A percentile compares a stretch with the other conserved stretches of the same genome.
These are phyloP conservation scores for Lachnellula arida DNA, from an alignment of 2,329 filamentous ascomycete genomes.

Conservation along the genomic window DNA sequence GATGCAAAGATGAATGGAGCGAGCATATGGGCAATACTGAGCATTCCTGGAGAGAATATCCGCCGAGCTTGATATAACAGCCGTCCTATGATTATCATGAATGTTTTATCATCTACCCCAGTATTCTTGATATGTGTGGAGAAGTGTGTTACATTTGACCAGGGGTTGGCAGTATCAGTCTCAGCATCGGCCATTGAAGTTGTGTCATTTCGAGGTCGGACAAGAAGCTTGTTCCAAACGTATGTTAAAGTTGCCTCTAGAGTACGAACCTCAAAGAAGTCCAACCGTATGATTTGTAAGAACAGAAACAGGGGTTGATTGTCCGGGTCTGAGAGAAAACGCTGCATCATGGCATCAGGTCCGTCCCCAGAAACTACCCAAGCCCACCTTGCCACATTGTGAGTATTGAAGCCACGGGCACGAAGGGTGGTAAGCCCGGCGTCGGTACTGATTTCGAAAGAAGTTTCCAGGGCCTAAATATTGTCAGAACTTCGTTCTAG, in stretches of 20 bases:
- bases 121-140: not conserved
- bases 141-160: conserved; percentile 1
- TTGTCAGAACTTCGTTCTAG: no score
- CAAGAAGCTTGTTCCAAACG: conserved; percentile 9
- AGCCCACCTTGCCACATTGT: conserved; percentile 28
- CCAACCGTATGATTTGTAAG: conserved; percentile 21
- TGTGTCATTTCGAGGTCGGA: not conserved
- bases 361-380: conserved; percentile 22
- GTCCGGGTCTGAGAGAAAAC: conserved; percentile 16
- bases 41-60: conserved; percentile 26
- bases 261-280: conserved; percentile 17
- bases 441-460: not conserved
- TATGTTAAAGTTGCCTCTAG: conserved; percentile 14
- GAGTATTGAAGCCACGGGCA: conserved; percentile 10
- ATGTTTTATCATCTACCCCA: conserved; percentile 14
- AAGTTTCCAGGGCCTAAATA: no score
- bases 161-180: not conserved
- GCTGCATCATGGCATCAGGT: conserved; percentile 20
- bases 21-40: conserved; percentile 23
- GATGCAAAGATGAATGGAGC: conserved; percentile 15
- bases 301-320: conserved; percentile 25
- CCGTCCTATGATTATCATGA: conserved; percentile 16
- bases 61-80: conserved; percentile 27
- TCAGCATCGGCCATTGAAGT: not conserved
- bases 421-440: not conserved